Conservation (phyloP, 768 basidiomycete genomes). For the Glaciozyma martinii region DNA sequence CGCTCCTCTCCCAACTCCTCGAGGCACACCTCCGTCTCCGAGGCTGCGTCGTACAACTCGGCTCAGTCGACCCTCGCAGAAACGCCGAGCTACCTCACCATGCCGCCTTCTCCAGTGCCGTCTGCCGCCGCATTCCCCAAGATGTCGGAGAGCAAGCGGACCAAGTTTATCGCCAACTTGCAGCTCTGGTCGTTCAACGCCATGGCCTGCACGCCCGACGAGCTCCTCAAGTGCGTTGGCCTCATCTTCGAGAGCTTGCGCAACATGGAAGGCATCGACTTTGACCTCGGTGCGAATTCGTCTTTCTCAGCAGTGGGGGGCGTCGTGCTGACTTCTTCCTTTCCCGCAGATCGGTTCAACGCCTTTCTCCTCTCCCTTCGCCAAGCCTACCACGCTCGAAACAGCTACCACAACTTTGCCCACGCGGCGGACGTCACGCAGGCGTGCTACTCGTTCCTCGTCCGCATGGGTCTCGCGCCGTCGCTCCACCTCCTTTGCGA, state of each 20-base stretch:
- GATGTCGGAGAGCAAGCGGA: constrained; percentile 41
- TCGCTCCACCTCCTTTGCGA: constrained; percentile 58
- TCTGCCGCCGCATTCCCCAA: constrained; percentile 13
- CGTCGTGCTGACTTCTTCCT: constrained; percentile 22
- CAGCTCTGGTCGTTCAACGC: constrained; percentile 88
- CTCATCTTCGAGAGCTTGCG: constrained; percentile 80
- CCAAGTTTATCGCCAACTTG: constrained; percentile 57
- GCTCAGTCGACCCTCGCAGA: constrained; percentile 9
- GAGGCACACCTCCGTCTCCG: constrained; percentile 21
- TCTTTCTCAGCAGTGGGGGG: background rate
- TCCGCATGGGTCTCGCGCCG: constrained; percentile 69
- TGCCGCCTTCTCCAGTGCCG: constrained; percentile 43
- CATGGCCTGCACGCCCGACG: constrained; percentile 67
- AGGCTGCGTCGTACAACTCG: constrained; percentile 15
- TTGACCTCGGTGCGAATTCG: constrained; percentile 38
- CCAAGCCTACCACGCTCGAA: constrained; percentile 78
- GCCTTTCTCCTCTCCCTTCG: constrained; percentile 77
- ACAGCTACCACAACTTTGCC: constrained; percentile 95
- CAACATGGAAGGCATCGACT: constrained; percentile 56
- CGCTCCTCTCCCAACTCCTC: constrained; percentile 14
- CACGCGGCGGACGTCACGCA: constrained; percentile 96
- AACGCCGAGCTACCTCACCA: constrained; percentile 2
- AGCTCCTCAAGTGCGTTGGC: constrained; percentile 68
- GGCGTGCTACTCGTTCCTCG: constrained; percentile 76
- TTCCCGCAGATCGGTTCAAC: constrained; percentile 56